A percentile compares a stretch with the other conserved stretches of the same genome.
These are phyloP conservation scores for Cystobasidium onofrii DNA, from an alignment of 768 basidiomycete genomes.

Conservation along the genomic window DNA sequence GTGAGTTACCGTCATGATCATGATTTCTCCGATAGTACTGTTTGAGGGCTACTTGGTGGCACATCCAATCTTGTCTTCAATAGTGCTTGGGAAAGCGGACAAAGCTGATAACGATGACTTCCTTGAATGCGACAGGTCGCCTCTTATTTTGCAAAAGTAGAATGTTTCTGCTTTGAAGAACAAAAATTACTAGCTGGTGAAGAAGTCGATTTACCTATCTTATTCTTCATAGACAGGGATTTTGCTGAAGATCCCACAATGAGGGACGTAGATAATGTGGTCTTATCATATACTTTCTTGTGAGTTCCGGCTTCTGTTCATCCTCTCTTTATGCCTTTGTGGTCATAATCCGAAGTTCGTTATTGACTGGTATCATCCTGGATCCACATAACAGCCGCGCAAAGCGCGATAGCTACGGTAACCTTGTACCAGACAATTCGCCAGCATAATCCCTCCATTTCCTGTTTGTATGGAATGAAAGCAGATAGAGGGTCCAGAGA, in stretches of 20 bases:
- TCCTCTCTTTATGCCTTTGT: no score
- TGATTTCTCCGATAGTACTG: not conserved
- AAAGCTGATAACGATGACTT: no score
- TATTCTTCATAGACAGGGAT: constrained; percentile 98
- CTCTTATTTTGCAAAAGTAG: constrained; percentile 97
- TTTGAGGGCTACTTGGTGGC: not conserved
- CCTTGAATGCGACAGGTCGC: no score
- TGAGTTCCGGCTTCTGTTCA: constrained; percentile 25
- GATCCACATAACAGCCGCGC: constrained; percentile 33
- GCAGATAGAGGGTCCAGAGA: not conserved
- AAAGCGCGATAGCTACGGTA: constrained; percentile 37
- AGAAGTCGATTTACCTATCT: constrained; percentile 93
- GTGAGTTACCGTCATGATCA: constrained; percentile 53
- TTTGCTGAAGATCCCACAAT: constrained; percentile 86
- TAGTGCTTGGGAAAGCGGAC: no score
- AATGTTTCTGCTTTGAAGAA: constrained; percentile 99
- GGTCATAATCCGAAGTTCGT: no score
- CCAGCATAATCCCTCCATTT: constrained; percentile 4
- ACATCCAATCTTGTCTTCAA: no score
- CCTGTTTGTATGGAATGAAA: no score
- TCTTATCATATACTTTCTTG: constrained; percentile 95
- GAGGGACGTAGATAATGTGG: constrained; percentile 77
- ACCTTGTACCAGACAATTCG: constrained; percentile 38
- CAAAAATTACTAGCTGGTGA: constrained; percentile 88
- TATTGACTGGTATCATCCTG: no score